Evolutionary conservation across 352 stramenopile genomes (phyloP), one percentile per base, ranked within the genome.

Genomic region (Globisporangium heterothallicum): DNA sequence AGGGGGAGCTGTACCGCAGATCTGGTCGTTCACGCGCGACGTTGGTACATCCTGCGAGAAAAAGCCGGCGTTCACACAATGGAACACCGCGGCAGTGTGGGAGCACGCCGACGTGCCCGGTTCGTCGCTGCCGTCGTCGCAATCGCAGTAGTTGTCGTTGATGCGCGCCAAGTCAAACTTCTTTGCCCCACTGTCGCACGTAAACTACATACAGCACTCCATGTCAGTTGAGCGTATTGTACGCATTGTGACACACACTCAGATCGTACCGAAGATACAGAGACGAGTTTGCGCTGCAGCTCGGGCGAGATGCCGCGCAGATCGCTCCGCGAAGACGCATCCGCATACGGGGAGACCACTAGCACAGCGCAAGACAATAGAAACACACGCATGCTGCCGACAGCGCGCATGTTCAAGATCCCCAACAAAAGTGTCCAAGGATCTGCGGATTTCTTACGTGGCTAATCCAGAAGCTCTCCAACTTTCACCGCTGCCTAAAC

Each of bases 141-240:
- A 98, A 73, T 98, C 93, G 66, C 93, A 98, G 63, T 97, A 98
- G 67, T 97, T 88, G 72, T 98, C 93, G 67, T 98, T 97, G 10
- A 97, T 61, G 21, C 60, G 58, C 19, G 56, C 54, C 16, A 88
- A 25, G 7, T 71, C 64, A 18, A 97, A 61, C 4, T 50, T 66
- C 47, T 80, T 74, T 9, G 49, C 43, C n/a, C 75, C 70, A 13
- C 69, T 59, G 52, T 93, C 80, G 38, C 86, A 96, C 10, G 68
- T 61, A 58, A 96, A 90, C 74, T 88, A 47, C 13, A 27, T 18
- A 53, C 30, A 38, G 12, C 14, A 38, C 10, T n/a, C n/a, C n/a
- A 18, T 54, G 48, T 50, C 27, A 52, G 18, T 56, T 42, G 32
- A 46, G 12, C 32, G 32, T 4, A n/a, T 18, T 38, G 32, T 44